Evolutionary conservation across 805 yeast species (phyloP), one percentile per base, ranked within the genome.

Genomic region (Saturnispora sekii): DNA sequence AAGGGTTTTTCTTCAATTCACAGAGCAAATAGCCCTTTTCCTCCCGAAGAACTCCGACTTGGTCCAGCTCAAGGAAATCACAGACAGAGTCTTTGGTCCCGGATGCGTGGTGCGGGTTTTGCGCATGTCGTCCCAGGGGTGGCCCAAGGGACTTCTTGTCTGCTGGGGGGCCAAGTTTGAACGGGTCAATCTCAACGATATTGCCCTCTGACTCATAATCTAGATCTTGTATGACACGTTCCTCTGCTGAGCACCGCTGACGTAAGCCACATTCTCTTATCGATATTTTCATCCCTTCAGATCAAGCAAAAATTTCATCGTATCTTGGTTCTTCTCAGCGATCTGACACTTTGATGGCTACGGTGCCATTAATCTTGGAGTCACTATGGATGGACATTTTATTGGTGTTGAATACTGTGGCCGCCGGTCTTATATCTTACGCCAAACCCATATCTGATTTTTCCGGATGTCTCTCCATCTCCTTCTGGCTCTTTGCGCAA

Each of bases 401-500:
- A 21, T 21, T 21, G 8, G 26, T 21, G 26, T 21, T 21, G 26
- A 21, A 21, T 21, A 21, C 26, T 21, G 7, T 8, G 7, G 26
- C 26, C 7, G 26, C 26, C 8, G 26, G 26, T 21, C 26, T 21
- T 8, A 21, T 21, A 21, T 21, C 26, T 8, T 5, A 30, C 15
- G 37, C 43, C 9, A 38, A 37, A 10, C 59, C 63, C 4, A 47
- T 66, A 15, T 63, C 70, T 10, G 45, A 47, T 37, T 39, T 54
- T 21, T 42, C 64, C 1, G 68, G 66, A 2, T 59, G 58, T 30
- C 42, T 66, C 14, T 77, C 83, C 3, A 62, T 77, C 33, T 60
- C 64, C 5, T 70, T 79, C 47, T 82, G 90, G 89, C 65, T 81
- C 32, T 77, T 81, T 58, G 89, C 89, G 3, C 89, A 81, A 59